Base-by-base conservation (phyloP, 345 rosid genomes). In the Syzygium grande region DNA sequence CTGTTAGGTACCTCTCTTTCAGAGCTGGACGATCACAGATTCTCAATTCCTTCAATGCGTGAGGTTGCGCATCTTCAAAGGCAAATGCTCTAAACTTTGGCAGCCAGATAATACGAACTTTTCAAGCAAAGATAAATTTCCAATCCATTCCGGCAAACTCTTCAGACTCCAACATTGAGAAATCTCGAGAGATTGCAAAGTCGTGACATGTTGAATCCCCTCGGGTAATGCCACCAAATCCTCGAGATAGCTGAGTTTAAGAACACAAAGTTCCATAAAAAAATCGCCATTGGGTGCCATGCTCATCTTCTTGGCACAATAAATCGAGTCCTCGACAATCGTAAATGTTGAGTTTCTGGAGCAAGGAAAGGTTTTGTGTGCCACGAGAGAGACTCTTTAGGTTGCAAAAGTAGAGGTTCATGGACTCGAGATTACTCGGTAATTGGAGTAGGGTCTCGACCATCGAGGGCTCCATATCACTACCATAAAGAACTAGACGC, bases 161-260 rank as follows among this genome's bases (percentile, higher is more conserved):
- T 12, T 5, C 3, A 61, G 9, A 0, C 4, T 8, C 79, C 1
- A 0, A 9, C 22, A 68, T n/a, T n/a, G 0, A n/a, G 5, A 16
- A 68, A 68, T 68, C 23, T 68, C 23, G 0, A 68, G 43, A 68
- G 43, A 68, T 4, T 68, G 46, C 9, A 68, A 4, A 34, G 79
- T 17, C 12, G 0, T 65, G 12, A 68, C 12, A 34, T 9, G 46
- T 68, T 0, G 46, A 68, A 68, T 68, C 23, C 46, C 2, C 6
- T 12, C 0, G n/a, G 23, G 46, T 10, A 68, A 30, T 30, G 23
- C 23, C 0, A 15, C 11, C 43, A 10, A 68, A n/a, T n/a, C n/a
- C n/a, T n/a, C n/a, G n/a, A n/a, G n/a, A n/a, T n/a, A n/a, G n/a
- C n/a, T n/a, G n/a, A n/a, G n/a, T n/a, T n/a, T n/a, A 30, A 68